Evolutionary conservation across 177 flowering plant genomes (phyloP).

Genomic region (Vitis hybrid): DNA sequence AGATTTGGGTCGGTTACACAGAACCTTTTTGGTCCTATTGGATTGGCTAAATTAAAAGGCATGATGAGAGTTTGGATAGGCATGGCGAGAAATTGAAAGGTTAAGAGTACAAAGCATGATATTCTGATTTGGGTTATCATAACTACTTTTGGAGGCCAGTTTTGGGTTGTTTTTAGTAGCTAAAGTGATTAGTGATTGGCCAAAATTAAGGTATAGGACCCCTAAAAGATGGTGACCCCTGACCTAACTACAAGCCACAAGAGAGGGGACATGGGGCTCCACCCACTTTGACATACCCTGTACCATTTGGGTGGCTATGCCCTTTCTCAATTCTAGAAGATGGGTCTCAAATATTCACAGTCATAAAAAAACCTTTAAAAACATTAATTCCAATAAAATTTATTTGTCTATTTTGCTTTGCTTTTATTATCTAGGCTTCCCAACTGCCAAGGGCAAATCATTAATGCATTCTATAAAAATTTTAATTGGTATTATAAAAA

Average conservation of each 20-base stretch:
- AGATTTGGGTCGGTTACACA: not conserved
- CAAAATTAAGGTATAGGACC: not conserved
- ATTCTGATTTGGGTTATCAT: not conserved
- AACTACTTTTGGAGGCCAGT: not conserved
- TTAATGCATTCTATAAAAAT: not conserved
- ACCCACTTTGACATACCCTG: constrained; percentile 24
- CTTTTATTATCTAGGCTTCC: not conserved
- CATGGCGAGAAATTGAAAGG: not conserved
- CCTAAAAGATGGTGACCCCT: constrained; percentile 1
- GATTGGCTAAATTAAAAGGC: not conserved
- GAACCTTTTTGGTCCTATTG: not conserved
- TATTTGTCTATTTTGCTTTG: not conserved
- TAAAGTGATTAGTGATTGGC: not conserved
- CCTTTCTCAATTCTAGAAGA: not conserved
- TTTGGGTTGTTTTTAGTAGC: not conserved
- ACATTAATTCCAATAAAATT: no score
- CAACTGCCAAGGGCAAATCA: not conserved
- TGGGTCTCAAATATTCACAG: not conserved
- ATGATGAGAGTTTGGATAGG: not conserved
- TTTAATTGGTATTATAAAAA: not conserved
- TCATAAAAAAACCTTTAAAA: not conserved
- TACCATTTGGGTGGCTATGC: constrained; percentile 8
- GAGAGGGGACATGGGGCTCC: constrained; percentile 22
- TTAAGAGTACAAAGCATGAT: not conserved
- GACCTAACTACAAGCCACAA: constrained; percentile 22